Percentiles rank a stretch among this genome's conserved stretches.
phyloP scores from a whole-genome alignment of 306 rosid species.

The Morella rubra region DNA sequence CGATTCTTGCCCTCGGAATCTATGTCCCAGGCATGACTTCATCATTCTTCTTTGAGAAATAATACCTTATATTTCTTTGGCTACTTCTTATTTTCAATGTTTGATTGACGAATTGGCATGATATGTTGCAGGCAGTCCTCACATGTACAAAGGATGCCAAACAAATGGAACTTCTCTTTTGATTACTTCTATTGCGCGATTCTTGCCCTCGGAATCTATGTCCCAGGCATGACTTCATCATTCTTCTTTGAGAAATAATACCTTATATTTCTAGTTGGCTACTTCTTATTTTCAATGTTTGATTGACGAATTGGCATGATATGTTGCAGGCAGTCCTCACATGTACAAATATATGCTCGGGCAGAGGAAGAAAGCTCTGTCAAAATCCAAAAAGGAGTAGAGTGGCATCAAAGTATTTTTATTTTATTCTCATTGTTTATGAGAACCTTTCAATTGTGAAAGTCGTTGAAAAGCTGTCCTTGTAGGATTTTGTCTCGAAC shows the following conservation, averaged over 20 bases:
- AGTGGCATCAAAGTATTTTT: constrained; percentile 5
- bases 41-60: constrained; percentile 19
- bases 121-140: constrained; percentile 65
- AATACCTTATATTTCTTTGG: neutral
- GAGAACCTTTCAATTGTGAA: constrained; percentile 13
- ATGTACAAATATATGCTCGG: constrained; percentile 70
- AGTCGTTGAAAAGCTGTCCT: neutral
- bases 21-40: constrained; percentile 67
- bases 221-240: constrained; percentile 55
- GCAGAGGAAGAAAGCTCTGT: constrained; percentile 73
- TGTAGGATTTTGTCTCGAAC: no score
- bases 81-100: constrained; percentile 6
- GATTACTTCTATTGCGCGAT: constrained; percentile 61
- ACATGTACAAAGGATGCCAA: constrained; percentile 61
- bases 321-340: constrained; percentile 72
- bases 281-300: constrained; percentile 7
- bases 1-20: constrained; percentile 45
- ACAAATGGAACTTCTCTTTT: constrained; percentile 75
- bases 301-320: constrained; percentile 21
- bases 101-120: constrained; percentile 21
- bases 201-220: constrained; percentile 49
- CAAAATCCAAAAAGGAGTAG: constrained; percentile 60
- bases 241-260: constrained; percentile 20
- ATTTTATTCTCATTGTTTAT: constrained; percentile 16
- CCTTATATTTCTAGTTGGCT: neutral